Evolutionary conservation across 2,329 filamentous ascomycete species (phyloP).

Genomic region (Alternaria dauci): DNA sequence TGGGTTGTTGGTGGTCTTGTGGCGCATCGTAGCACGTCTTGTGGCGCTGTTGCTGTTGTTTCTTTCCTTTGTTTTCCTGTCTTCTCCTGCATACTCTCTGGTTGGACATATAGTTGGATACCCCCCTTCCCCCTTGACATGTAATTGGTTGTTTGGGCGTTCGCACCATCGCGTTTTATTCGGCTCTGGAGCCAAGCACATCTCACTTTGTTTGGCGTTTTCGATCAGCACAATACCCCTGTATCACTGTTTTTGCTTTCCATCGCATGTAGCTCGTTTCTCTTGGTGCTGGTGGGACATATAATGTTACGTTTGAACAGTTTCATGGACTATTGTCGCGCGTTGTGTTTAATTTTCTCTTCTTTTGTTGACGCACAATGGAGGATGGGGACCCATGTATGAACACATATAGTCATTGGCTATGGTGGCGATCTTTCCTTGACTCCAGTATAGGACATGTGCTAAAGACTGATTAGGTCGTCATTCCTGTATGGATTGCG

Average conservation of each 20-base stretch:
- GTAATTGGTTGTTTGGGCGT: conserved; percentile 10
- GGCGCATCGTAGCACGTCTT: not conserved
- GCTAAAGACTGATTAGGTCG: no score
- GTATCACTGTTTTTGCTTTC: not conserved
- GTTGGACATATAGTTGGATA: conserved; percentile 4
- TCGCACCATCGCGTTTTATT: conserved; percentile 4
- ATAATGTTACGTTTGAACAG: not conserved
- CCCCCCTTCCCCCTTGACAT: conserved; percentile 4
- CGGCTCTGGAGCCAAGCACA: not conserved
- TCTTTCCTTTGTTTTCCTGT: not conserved
- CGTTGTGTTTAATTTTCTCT: no score
- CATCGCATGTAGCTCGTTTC: not conserved
- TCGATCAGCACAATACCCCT: conserved; percentile 1
- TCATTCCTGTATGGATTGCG: no score
- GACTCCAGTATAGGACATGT: no score
- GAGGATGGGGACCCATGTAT: no score
- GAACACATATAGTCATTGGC: no score
- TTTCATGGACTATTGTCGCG: no score
- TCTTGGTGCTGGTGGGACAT: not conserved
- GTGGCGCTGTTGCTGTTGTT: not conserved
- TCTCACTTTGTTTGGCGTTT: not conserved
- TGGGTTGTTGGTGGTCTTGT: no score
- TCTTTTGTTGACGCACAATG: no score
- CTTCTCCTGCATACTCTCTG: not conserved
- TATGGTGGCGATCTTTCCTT: no score